Percentiles rank a stretch among this genome's conserved stretches.
phyloP scores from a whole-genome alignment of 371 early-diverging fungal genomes.

The Thermomucor indicae-seudaticae region DNA sequence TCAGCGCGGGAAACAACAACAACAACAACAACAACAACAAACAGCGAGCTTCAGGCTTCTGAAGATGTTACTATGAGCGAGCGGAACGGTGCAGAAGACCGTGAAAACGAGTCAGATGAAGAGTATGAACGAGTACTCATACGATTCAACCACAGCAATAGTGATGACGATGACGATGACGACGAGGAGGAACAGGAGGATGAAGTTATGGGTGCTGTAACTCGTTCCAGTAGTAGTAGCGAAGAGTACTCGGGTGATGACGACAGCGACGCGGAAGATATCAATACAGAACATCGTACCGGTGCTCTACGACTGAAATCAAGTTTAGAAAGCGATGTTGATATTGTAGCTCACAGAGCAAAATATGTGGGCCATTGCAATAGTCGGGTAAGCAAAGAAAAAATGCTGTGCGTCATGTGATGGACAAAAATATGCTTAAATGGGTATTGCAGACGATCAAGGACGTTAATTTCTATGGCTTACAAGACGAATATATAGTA shows the following conservation, averaged over 20 bases:
- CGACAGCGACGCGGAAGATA: neutral
- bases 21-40: neutral
- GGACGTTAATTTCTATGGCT: slow-evolving; percentile 76
- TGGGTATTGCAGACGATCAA: slow-evolving; percentile 58
- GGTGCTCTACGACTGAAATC: neutral
- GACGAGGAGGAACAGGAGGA: neutral
- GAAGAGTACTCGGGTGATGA: neutral
- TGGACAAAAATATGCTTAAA: neutral
- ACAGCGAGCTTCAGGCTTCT: neutral
- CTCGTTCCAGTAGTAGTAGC: neutral
- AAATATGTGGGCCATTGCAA: slow-evolving; percentile 40
- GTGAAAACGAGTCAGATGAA: neutral
- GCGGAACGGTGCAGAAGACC: neutral
- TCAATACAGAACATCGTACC: neutral
- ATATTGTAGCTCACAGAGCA: slow-evolving; percentile 19
- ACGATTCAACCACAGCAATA: neutral
- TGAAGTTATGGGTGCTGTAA: neutral
- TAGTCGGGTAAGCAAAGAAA: slow-evolving; percentile 30
- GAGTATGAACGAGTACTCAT: neutral
- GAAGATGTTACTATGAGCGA: no score
- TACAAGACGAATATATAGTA: slow-evolving; percentile 63
- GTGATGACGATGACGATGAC: slow-evolving; percentile 1
- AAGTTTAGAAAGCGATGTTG: slow-evolving; percentile 15
- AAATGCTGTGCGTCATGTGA: no score
- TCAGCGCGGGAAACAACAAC: neutral